A percentile compares a stretch with the other conserved stretches of the same genome.
phyloP scores from a whole-genome alignment of 2,329 filamentous ascomycete genomes.

The Diaporthe batatas region DNA sequence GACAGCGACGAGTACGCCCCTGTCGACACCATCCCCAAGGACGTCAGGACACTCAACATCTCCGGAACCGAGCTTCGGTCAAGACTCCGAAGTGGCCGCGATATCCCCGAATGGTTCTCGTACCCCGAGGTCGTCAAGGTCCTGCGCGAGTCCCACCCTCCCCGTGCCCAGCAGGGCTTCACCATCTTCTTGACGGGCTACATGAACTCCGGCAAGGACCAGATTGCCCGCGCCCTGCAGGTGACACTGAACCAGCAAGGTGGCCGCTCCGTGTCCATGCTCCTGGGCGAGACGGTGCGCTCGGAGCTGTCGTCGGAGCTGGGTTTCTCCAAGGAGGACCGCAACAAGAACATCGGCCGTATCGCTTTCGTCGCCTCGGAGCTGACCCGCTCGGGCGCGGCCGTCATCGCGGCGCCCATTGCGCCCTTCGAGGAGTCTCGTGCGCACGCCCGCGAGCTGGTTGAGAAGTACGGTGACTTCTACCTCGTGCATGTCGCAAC shows the following conservation, averaged over 20 bases:
- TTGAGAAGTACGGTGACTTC: constrained; percentile 91
- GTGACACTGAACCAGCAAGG: constrained; percentile 98
- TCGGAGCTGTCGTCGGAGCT: constrained; percentile 94
- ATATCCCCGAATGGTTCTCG: constrained; percentile 99
- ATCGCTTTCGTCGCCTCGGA: constrained; percentile 97
- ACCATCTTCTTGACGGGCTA: constrained; percentile 98
- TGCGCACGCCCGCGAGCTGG: constrained; percentile 81
- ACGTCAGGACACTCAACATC: constrained; percentile 88
- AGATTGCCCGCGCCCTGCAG: constrained; percentile 94
- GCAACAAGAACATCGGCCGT: constrained; percentile 93
- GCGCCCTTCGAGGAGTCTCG: constrained; percentile 89
- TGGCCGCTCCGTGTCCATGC: constrained; percentile 91
- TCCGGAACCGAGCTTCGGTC: constrained; percentile 91
- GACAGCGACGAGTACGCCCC: constrained; percentile 97
- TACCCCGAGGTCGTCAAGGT: constrained; percentile 99
- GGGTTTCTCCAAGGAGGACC: constrained; percentile 93
- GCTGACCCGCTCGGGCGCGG: constrained; percentile 91
- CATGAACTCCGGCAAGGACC: constrained; percentile 97
- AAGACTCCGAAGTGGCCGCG: constrained; percentile 89
- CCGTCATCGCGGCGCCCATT: constrained; percentile 96
- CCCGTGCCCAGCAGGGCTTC: constrained; percentile 93
- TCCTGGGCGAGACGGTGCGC: constrained; percentile 95
- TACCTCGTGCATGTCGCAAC: constrained; percentile 97
- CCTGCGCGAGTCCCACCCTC: constrained; percentile 94
- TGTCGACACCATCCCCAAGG: constrained; percentile 87